Conservation (phyloP, 2,329 filamentous ascomycete genomes). For the Domatiomyces globalis region DNA sequence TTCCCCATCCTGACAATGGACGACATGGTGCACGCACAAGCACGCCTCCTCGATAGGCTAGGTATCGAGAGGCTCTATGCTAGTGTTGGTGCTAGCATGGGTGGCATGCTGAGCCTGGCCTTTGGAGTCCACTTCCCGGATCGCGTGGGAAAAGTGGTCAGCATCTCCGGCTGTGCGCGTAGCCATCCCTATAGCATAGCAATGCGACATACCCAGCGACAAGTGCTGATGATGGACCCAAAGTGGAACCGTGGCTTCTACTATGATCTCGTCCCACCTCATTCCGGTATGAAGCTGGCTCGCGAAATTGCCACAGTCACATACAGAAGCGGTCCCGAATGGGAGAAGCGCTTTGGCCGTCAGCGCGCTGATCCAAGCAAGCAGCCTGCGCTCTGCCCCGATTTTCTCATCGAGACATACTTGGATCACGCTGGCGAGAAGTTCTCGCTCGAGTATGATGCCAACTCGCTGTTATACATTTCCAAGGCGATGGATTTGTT, state of each 20-base stretch:
- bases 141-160: slow-evolving; percentile 67
- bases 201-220: slow-evolving; percentile 93
- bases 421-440: slow-evolving; percentile 97
- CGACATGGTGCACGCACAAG: slow-evolving; percentile 96
- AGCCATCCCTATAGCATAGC: slow-evolving; percentile 97
- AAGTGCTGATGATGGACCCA: slow-evolving; percentile 97
- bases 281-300: slow-evolving; percentile 94
- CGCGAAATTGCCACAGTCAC: slow-evolving; percentile 96
- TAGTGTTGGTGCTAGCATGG: slow-evolving; percentile 93
- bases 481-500: slow-evolving; percentile 99
- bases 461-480: slow-evolving; percentile 89
- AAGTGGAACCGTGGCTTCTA: slow-evolving; percentile 95
- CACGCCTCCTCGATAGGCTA: slow-evolving; percentile 67
- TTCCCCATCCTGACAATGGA: slow-evolving; percentile 93
- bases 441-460: slow-evolving; percentile 91
- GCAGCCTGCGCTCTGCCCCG: slow-evolving; percentile 84
- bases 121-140: slow-evolving; percentile 72
- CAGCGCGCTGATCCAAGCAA: slow-evolving; percentile 72
- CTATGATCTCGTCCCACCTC: slow-evolving; percentile 71
- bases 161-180: slow-evolving; percentile 82
- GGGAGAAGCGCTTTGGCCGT: slow-evolving; percentile 88
- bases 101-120: slow-evolving; percentile 91
- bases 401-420: slow-evolving; percentile 96
- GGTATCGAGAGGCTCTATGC: slow-evolving; percentile 70
- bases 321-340: slow-evolving; percentile 90